Conservation (phyloP, 2,329 filamentous ascomycete genomes). For the Grosmannia penicillata region DNA sequence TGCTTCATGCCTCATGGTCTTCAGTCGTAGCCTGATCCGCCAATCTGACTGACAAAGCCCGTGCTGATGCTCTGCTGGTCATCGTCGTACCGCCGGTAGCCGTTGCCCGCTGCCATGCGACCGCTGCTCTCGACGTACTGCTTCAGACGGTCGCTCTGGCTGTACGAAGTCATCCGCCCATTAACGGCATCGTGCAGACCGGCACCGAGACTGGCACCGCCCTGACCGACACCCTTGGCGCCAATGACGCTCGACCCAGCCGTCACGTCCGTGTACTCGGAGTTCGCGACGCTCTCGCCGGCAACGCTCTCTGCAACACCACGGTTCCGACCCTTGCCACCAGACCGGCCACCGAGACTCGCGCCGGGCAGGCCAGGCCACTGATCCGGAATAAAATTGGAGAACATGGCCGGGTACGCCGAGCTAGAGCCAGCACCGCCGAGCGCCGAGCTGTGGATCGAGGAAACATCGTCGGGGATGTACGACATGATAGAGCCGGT, state of each 20-base stretch:
- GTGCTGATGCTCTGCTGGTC: slow-evolving; percentile 94
- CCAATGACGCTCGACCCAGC: slow-evolving; percentile 64
- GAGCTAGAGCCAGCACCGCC: slow-evolving; percentile 68
- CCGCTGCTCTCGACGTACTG: slow-evolving; percentile 83
- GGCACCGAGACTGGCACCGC: slow-evolving; percentile 71
- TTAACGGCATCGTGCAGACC: slow-evolving; percentile 63
- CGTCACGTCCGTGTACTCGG: slow-evolving; percentile 60
- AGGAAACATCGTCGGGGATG: slow-evolving; percentile 93
- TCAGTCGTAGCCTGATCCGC: slow-evolving; percentile 41
- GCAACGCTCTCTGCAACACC: slow-evolving; percentile 56
- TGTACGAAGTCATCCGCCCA: slow-evolving; percentile 45
- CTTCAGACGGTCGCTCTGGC: slow-evolving; percentile 80
- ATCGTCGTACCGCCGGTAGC: slow-evolving; percentile 66
- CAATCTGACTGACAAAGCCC: slow-evolving; percentile 90
- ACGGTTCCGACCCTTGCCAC: slow-evolving; percentile 50
- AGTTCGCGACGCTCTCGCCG: slow-evolving; percentile 84
- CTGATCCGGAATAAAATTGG: slow-evolving; percentile 70
- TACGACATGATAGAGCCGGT: slow-evolving; percentile 85
- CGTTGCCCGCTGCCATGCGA: slow-evolving; percentile 50
- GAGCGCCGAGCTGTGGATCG: slow-evolving; percentile 81
- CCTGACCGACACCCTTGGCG: slow-evolving; percentile 62
- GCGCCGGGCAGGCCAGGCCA: slow-evolving; percentile 76
- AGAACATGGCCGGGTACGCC: slow-evolving; percentile 91
- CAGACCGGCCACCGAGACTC: slow-evolving; percentile 40
- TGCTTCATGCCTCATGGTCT: slow-evolving; percentile 4